Conservation (phyloP, 148 eudicot species). For the Chenopodium suecicum region DNA sequence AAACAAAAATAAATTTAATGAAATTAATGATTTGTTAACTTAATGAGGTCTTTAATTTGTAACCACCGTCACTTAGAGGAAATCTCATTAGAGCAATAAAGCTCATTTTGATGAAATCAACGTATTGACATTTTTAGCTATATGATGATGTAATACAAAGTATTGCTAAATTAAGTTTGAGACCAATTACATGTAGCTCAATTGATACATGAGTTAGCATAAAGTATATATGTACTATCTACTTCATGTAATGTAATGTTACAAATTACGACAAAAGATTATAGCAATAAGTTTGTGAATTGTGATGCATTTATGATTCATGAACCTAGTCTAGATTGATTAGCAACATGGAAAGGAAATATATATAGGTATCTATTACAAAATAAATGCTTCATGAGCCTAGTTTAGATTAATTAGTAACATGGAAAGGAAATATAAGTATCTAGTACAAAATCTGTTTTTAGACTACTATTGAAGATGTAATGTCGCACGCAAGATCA, state of each 20-base stretch:
- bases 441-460: background rate
- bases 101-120: background rate
- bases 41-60: constrained; percentile 12
- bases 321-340: background rate
- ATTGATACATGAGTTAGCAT: constrained; percentile 3
- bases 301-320: background rate
- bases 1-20: background rate
- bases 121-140: constrained; percentile 9
- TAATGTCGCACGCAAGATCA: too few relatives aligned
- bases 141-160: constrained; percentile 5
- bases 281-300: constrained; percentile 14
- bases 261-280: background rate
- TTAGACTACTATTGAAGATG: too few relatives aligned
- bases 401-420: background rate
- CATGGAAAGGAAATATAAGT: background rate
- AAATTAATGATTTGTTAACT: constrained; percentile 15
- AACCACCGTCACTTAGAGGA: constrained; percentile 19
- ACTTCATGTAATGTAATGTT: background rate
- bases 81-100: constrained; percentile 11
- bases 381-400: background rate
- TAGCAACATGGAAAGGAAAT: background rate
- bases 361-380: background rate
- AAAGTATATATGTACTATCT: background rate
- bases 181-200: background rate
- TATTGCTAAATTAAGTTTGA: background rate